Base-by-base conservation (phyloP, 1,284 basidiomycete species). In the Ceratobasidium sp. region DNA sequence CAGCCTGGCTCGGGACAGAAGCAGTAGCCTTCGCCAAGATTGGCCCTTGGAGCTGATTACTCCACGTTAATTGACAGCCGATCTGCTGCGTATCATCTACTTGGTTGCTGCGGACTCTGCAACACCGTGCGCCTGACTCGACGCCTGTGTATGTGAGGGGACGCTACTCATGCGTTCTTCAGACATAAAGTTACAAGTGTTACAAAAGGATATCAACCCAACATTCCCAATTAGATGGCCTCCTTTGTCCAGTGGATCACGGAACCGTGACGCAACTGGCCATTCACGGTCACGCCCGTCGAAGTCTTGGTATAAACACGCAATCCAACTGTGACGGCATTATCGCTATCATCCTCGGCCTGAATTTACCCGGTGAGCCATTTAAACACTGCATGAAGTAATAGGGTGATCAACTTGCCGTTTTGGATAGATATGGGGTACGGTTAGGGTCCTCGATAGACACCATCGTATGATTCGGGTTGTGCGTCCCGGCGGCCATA, bases 251-350 rank as follows among this genome's bases (percentile, higher is more conserved):
- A 67, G 60, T 56, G 64, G 22, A 70, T 70, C 25, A 56, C 45
- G 29, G 53, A 65, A 13, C 69, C 72, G 32, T 70, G 71, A 56
- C 70, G 71, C 35, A 71, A 53, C 35, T 73, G 72, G 29, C 70
- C 69, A 10, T 45, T 55, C 32, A 73, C 64, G 25, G 42, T 52
- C 27, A 71, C 65, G 8, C 50, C 54, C 2, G 52, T 35, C 13
- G 43, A 47, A 20, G 67, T 56, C 62, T 70, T 56, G 12, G 71
- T 72, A 43, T 73, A 73, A 4, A 73, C 71, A 22, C 70, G 56
- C 10, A 73, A 40, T 3, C 72, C 72, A 53, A 73, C n/a, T 10
- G 71, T 69, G 52, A 72, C 43, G n/a, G 54, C 53, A 35, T 65
- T 65, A 35, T 68, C 69, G 22, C 50, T 69, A 68, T 57, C 65